These are phyloP conservation scores for Termitomyces sp. DNA, from an alignment of 768 basidiomycete genomes.

Conservation along the genomic window DNA sequence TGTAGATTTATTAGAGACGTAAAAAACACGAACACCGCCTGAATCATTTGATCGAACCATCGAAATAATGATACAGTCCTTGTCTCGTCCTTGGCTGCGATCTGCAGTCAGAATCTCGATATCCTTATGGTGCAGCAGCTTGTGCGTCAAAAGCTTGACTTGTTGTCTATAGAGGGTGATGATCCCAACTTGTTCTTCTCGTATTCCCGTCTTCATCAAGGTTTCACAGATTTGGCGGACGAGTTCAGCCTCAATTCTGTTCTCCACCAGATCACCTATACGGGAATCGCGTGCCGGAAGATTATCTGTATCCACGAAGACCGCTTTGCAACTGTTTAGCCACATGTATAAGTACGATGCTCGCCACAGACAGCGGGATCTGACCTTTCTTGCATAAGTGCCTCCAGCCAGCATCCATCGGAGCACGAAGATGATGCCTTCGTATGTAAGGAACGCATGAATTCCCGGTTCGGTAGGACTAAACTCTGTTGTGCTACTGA, in stretches of 20 bases:
- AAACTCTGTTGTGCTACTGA: slow-evolving; percentile 58
- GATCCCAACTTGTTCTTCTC: slow-evolving; percentile 71
- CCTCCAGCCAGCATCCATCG: slow-evolving; percentile 64
- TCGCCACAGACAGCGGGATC: slow-evolving; percentile 9
- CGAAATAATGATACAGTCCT: slow-evolving; percentile 90
- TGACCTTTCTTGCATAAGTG: slow-evolving; percentile 59
- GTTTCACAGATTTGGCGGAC: slow-evolving; percentile 65
- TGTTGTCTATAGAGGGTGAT: slow-evolving; percentile 95
- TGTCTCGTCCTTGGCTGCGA: slow-evolving; percentile 91
- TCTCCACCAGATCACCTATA: slow-evolving; percentile 87
- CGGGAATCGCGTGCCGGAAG: slow-evolving; percentile 77
- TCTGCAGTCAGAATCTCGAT: slow-evolving; percentile 91
- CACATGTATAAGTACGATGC: background rate
- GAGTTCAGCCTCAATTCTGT: slow-evolving; percentile 70
- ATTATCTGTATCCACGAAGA: slow-evolving; percentile 91
- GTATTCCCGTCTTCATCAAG: slow-evolving; percentile 59
- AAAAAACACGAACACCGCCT: slow-evolving; percentile 51
- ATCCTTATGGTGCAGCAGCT: slow-evolving; percentile 46
- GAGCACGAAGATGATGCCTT: slow-evolving; percentile 22
- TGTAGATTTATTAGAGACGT: background rate
- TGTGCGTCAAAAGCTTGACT: slow-evolving; percentile 76
- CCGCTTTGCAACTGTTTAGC: slow-evolving; percentile 62
- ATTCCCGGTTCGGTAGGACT: slow-evolving; percentile 40
- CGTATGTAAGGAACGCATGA: slow-evolving; percentile 39
- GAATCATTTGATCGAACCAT: slow-evolving; percentile 85